Evolutionary conservation across 139 green algal genomes (phyloP), one percentile per base, ranked within the genome.

Genomic region (Chlorella sp.): DNA sequence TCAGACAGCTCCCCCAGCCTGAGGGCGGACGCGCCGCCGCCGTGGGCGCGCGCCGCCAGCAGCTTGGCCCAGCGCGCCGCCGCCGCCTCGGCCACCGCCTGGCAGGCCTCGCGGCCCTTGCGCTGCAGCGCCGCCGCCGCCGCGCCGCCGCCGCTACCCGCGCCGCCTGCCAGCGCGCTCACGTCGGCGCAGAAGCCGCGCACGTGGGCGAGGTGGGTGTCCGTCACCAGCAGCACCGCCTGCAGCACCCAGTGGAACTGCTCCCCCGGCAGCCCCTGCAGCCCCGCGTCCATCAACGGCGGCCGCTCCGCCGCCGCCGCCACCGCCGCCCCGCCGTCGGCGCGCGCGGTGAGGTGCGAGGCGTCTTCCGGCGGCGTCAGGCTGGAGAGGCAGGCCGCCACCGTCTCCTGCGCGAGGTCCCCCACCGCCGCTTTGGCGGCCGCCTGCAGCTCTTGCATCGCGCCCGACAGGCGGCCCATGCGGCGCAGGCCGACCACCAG

Each of bases 401-500:
- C 53, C 5, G 38, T 27, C 53, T 67, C 68, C 55, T 75, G 8
- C 74, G 25, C 51, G n/a, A 80, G 43, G 12, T 60, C 74, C 9
- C 59, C 58, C 1, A 78, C 41, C 27, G 41, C 51, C 6, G 40
- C 40, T 23, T 19, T 42, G 23, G 88, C 71, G 5, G 80, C 62
- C 5, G 66, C 76, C 66, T 91, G 91, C 29, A 87, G 82, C 43
- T 90, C 83, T 1, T 74, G 64, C 63, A 93, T 43, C 7, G 79
- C 74, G 29, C 58, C 68, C 5, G 51, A 43, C 68, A 94, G 81
- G 40, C 64, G 60, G 33, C 83, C 82, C 25, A 85, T 90, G 35
- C 91, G 85, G 38, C 85, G 76, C 73, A 97, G 81, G 38, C 89
- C 90, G 33, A 93, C 76, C 38, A 94, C 91, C 35, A 95, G 70